Conservation (phyloP, 2,329 filamentous ascomycete species). For the Exophiala sideris region DNA sequence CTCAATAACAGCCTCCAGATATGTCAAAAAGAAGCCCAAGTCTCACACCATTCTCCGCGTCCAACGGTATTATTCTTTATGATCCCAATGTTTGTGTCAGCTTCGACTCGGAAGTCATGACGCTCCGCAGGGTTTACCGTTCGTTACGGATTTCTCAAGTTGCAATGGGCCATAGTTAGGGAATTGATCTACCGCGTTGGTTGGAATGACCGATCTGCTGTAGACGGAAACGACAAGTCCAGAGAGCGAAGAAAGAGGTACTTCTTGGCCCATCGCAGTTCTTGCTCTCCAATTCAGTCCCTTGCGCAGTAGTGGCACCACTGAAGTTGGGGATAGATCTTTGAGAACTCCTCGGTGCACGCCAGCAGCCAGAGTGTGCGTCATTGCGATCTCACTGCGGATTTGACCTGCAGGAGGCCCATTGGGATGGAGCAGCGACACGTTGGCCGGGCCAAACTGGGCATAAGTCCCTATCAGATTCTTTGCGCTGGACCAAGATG, state of each 20-base stretch:
- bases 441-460: conserved; percentile 42
- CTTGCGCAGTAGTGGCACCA: conserved; percentile 24
- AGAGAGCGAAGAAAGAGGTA: conserved; percentile 13
- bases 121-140: conserved; percentile 18
- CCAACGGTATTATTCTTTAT: too few relatives aligned
- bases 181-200: conserved; percentile 14
- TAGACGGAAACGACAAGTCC: conserved; percentile 24
- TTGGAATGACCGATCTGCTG: conserved; percentile 19
- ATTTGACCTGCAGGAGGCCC: conserved; percentile 15
- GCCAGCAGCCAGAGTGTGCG: conserved; percentile 23
- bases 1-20: too few relatives aligned
- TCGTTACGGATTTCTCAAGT: conserved; percentile 15
- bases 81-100: neutral
- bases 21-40: too few relatives aligned
- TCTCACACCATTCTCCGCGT: too few relatives aligned
- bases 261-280: conserved; percentile 15
- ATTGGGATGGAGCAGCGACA: conserved; percentile 14
- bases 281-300: conserved; percentile 21
- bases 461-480: conserved; percentile 63
- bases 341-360: conserved; percentile 21
- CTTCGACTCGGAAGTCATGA: neutral
- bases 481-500: conserved; percentile 50
- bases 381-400: conserved; percentile 26
- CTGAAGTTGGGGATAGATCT: conserved; percentile 17
- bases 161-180: conserved; percentile 24